Evolutionary conservation across 345 rosid species (phyloP), one percentile per base, ranked within the genome.

Genomic region (Salix arbutifolia): DNA sequence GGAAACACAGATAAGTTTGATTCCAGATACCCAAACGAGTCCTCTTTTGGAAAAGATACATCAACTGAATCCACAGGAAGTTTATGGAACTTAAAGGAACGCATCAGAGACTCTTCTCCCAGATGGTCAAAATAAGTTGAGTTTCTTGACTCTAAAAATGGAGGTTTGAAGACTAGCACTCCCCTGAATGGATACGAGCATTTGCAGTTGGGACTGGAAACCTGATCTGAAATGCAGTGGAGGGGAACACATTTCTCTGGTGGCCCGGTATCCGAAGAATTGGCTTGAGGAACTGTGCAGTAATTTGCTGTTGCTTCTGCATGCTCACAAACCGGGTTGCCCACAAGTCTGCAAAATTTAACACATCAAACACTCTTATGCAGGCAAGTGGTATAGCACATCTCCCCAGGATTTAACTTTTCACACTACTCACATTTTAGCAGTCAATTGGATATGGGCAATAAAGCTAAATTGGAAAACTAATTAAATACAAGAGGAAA

Each of bases 131-230:
- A 93, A 82, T 76, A 44, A 40, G 85, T 76, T 7, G 62, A 1
- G 78, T 89, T 87, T 78, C 25, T 77, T 58, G 86, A 79, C 83
- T 83, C 84, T 50, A 96, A 91, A 86, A 93, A 93, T 13, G 89
- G 78, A 83, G 90, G 83, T 64, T 91, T 88, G 84, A 96, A 91
- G 60, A 11, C 1, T 67, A 96, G 62, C 26, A 75, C 80, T 80
- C 99, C 99, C 17, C 67, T 88, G 82, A 85, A 86, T n/a, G 99
- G 90, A 81, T 83, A 74, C 5, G 88, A 86, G 69, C 97, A 96
- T 13, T 48, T 60, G 66, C 99, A 92, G 23, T 56, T 69, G 65
- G 96, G 90, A 83, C 91, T 92, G 26, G 94, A 78, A 81, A 58
- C 73, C 82, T 73, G 83, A 70, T 67, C 81, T 4, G 75, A 53